These are phyloP conservation scores for Rhododendron williamsianum DNA, from an alignment of 148 eudicot genomes.

Conservation along the genomic window DNA sequence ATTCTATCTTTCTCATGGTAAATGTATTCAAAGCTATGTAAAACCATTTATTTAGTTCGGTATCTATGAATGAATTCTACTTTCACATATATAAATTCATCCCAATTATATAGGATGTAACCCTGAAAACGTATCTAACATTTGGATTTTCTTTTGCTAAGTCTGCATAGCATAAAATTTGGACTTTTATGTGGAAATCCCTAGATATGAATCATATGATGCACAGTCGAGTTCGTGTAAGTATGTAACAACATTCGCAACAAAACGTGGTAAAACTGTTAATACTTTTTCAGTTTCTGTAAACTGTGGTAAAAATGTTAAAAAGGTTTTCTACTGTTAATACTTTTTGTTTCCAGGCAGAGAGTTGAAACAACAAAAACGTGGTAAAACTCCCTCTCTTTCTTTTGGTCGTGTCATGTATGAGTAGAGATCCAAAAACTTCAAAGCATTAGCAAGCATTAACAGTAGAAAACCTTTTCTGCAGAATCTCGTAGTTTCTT, in stretches of 20 bases:
- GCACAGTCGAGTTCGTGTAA: neutral
- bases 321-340: no score
- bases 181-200: neutral
- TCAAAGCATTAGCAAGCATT: neutral
- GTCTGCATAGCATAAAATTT: neutral
- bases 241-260: neutral
- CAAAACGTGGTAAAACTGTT: neutral
- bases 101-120: neutral
- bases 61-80: neutral
- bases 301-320: no score
- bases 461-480: constrained; percentile 44
- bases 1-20: neutral
- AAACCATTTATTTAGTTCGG: neutral
- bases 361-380: neutral
- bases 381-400: neutral
- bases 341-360: neutral
- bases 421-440: neutral
- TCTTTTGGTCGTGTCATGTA: neutral
- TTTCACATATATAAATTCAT: neutral
- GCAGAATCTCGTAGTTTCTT: constrained; percentile 79
- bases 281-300: no score
- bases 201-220: neutral
- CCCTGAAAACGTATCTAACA: neutral
- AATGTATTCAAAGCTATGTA: neutral
- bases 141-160: neutral